Conservation (phyloP, 2,329 filamentous ascomycete genomes). For the Pseudogymnoascus sp. region DNA sequence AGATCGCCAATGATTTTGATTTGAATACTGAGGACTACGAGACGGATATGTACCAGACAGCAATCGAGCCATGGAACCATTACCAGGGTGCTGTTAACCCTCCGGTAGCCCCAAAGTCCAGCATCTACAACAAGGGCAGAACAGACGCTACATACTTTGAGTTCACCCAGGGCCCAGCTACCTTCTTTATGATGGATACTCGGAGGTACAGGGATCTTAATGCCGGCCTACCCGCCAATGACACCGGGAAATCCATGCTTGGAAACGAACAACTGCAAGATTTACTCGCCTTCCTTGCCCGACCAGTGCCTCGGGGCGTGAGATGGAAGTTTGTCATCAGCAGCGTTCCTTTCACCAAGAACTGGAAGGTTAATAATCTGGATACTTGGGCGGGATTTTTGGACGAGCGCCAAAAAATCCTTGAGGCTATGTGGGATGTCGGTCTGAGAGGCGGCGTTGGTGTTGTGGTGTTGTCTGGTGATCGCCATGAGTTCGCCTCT, state of each 20-base stretch:
- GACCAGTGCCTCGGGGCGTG: conserved; percentile 65
- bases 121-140: conserved; percentile 31
- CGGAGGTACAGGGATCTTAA: conserved; percentile 71
- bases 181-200: conserved; percentile 93
- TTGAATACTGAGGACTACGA: conserved; percentile 54
- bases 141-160: conserved; percentile 72
- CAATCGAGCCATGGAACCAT: conserved; percentile 58
- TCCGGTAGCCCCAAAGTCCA: conserved; percentile 50
- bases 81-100: conserved; percentile 86
- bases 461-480: conserved; percentile 78
- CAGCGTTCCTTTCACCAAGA: conserved; percentile 92
- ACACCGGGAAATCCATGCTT: conserved; percentile 75
- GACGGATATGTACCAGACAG: conserved; percentile 12
- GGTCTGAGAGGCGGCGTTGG: conserved; percentile 62
- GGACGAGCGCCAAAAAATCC: conserved; percentile 64
- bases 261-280: conserved; percentile 71
- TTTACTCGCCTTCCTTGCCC: conserved; percentile 66
- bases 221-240: conserved; percentile 50
- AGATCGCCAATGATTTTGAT: conserved; percentile 92
- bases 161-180: conserved; percentile 82
- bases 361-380: conserved; percentile 80
- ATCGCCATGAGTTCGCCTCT: conserved; percentile 94
- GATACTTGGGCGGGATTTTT: conserved; percentile 96
- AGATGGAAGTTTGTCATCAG: conserved; percentile 91
- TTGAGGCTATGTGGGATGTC: conserved; percentile 89